Evolutionary conservation across 192 early-diverging fungal genomes (phyloP), one percentile per base, ranked within the genome.

Genomic region (Podila horticola): DNA sequence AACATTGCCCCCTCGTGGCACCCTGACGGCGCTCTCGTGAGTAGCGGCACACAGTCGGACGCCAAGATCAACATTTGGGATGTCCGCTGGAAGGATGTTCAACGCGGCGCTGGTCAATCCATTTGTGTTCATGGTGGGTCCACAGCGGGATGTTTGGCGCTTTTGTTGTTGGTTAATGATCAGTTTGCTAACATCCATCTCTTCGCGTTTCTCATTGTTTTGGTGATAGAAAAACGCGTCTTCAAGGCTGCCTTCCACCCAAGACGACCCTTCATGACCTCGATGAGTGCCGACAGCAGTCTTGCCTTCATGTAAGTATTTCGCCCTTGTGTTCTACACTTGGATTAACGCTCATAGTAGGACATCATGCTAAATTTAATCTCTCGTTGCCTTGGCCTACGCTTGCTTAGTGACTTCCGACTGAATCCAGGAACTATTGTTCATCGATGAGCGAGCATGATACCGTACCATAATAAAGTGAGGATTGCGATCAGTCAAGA

Each of bases 31-130:
- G 71, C 71, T 1, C 51, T 81, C 36, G 71, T 81, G 28, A 81
- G 77, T 24, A 49, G 77, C 30, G 77, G 77, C 0, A 81, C 63
- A 57, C 70, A 81, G 41, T 60, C 59, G 9, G 77, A 73, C 12
- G 36, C 77, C 36, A 81, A 81, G 33, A 81, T 81, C 63, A 73
- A 81, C 59, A 67, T 81, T 24, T 81, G 77, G 77, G 77, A 81
- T 55, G 67, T 81, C 31, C 77, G 77, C 30, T 81, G 77, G 77
- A 61, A 52, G 62, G 71, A 81, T 45, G 71, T 73, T 3, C 69
- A 69, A 5, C 77, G 77, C 12, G 77, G 77, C 2, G 60, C 70
- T n/a, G 71, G 77, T 10, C 77, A 81, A 41, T 73, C 71, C 5
- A 67, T 81, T 20, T 66, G 72, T 57, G 62, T 68, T 5, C 77